These are phyloP conservation scores for Metschnikowia cubensis DNA, from an alignment of 805 yeast genomes.

Conservation along the genomic window DNA sequence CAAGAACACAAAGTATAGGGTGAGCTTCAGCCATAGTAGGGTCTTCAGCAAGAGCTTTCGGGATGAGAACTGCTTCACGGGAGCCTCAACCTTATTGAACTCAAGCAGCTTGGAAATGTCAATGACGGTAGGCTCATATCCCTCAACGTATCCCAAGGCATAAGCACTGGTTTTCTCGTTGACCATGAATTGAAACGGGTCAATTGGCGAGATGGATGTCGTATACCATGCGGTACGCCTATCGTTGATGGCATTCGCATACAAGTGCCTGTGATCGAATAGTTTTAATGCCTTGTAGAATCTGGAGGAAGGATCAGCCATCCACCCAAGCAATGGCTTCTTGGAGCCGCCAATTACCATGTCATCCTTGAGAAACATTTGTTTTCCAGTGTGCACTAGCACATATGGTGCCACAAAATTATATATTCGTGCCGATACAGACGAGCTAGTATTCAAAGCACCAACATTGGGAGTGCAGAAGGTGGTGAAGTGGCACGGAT, in stretches of 20 bases:
- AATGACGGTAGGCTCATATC: slow-evolving; percentile 55
- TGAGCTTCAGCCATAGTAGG: slow-evolving; percentile 46
- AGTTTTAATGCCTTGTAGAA: slow-evolving; percentile 12
- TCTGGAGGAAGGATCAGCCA: slow-evolving; percentile 13
- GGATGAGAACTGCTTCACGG: background rate
- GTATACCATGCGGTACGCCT: slow-evolving; percentile 76
- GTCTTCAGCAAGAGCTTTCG: slow-evolving; percentile 1
- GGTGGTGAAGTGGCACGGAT: slow-evolving; percentile 54
- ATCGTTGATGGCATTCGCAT: slow-evolving; percentile 16
- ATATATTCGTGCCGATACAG: slow-evolving; percentile 43
- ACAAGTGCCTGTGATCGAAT: slow-evolving; percentile 9
- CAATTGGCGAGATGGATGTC: slow-evolving; percentile 59
- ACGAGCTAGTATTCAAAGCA: slow-evolving; percentile 50
- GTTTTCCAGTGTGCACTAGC: slow-evolving; percentile 69
- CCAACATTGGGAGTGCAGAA: slow-evolving; percentile 60
- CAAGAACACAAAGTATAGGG: slow-evolving; percentile 44
- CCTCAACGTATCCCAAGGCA: slow-evolving; percentile 42
- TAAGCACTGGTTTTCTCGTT: slow-evolving; percentile 35
- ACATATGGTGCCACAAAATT: slow-evolving; percentile 61
- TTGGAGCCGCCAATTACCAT: slow-evolving; percentile 4
- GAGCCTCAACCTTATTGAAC: slow-evolving; percentile 10
- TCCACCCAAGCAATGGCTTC: slow-evolving; percentile 14
- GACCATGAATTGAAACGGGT: slow-evolving; percentile 56
- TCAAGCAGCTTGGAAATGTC: slow-evolving; percentile 46
- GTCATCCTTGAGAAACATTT: slow-evolving; percentile 57